A percentile compares a stretch with the other conserved stretches of the same genome.
Conservation (phyloP, 495 filamentous ascomycete species). For the Friedmanniomyces endolithicus region DNA sequence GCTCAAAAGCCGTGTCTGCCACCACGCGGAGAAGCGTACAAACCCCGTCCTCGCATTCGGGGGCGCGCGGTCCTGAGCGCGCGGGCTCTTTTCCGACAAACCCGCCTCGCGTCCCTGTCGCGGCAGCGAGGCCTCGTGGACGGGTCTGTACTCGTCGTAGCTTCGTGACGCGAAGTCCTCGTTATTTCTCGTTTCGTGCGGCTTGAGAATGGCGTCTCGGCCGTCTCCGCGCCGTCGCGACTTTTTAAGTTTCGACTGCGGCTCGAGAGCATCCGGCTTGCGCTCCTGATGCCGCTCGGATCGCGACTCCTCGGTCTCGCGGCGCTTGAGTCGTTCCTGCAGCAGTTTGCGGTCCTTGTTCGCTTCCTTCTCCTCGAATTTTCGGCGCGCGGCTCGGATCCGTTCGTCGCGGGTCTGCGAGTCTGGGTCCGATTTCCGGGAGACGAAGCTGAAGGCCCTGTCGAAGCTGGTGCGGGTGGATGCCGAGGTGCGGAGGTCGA, state of each 20-base stretch:
- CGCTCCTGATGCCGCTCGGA: constrained; percentile 9
- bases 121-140: background rate
- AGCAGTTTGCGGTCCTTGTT: constrained; percentile 34
- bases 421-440: constrained; percentile 34
- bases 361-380: constrained; percentile 42
- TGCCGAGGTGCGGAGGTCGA: constrained; percentile 31
- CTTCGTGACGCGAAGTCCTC: constrained; percentile 4
- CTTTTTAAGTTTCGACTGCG: constrained; percentile 1
- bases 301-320: constrained; percentile 4
- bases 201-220: too few relatives aligned
- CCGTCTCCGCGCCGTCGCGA: background rate
- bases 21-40: constrained; percentile 9
- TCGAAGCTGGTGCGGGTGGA: constrained; percentile 46
- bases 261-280: constrained; percentile 4
- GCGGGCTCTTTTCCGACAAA: constrained; percentile 3
- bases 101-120: background rate
- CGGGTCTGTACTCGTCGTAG: constrained; percentile 9
- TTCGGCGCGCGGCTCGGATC: constrained; percentile 25
- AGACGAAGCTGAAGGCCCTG: constrained; percentile 40
- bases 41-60: constrained; percentile 1
- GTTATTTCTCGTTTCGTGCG: background rate
- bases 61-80: background rate
- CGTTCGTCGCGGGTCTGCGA: constrained; percentile 11
- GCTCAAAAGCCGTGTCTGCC: constrained; percentile 3
- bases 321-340: constrained; percentile 1